Base-by-base conservation (phyloP, 257 asterid species). In the Knoxia roxburghii region DNA sequence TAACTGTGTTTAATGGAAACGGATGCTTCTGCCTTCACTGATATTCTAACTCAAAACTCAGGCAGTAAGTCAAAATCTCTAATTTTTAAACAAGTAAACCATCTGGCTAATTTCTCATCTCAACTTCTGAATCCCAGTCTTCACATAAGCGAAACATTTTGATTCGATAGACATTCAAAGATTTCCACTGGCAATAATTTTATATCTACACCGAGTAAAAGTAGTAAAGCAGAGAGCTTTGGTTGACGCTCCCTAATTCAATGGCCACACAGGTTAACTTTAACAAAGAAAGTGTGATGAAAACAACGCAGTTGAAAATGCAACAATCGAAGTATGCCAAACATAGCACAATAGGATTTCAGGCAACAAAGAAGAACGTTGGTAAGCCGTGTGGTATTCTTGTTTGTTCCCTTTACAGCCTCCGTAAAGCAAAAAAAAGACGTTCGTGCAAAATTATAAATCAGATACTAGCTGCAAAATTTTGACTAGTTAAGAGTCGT, bases 391-490 rank as follows among this genome's bases (percentile, higher is more conserved):
- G 23, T 46, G 17, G 3, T 29, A 43, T 50, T 14, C 37, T 32
- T 29, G 30, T 53, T 40, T 17, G 33, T n/a, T 53, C 53, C 35
- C 15, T 39, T 53, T 30, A 5, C 50, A 23, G 26, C 26, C 7
- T 26, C 26, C 40, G 46, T 32, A 32, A 54, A 12, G 20, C 32
- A 24, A 51, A 41, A 51, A 29, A 51, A 51, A 51, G 51, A 21
- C 3, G 46, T 5, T 21, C 20, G 14, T 13, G 18, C 33, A 49
- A 0, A 12, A 3, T 18, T 11, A 30, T 7, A 71, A 7, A 43
- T 39, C 63, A 48, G 65, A 30, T 64, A 69, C 83, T 78, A 79
- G 81, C 87, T 77, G 79, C 83, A 79, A 85, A 80, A 78, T 46
- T 80, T 65, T 71, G 52, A 61, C 55, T 45, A 14, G 45, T 59